These are phyloP conservation scores for Calonectria montana DNA, from an alignment of 2,329 filamentous ascomycete species.

Conservation along the genomic window DNA sequence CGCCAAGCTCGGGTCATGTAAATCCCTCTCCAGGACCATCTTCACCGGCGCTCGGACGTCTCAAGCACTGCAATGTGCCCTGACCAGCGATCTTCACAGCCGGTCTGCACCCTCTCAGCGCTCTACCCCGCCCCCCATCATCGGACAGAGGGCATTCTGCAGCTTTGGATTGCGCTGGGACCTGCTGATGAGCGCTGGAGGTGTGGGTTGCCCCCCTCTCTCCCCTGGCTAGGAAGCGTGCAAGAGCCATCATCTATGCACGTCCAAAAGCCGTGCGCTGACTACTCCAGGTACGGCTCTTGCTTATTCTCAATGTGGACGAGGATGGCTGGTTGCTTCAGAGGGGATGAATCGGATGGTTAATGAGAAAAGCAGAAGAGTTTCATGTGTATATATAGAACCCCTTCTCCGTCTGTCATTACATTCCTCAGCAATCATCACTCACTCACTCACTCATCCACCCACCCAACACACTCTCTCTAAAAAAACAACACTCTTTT, in stretches of 20 bases:
- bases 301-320: neutral
- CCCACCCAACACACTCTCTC: neutral
- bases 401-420: neutral
- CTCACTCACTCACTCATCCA: neutral
- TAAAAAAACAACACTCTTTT: neutral
- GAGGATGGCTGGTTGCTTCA: neutral
- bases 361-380: neutral
- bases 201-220: neutral
- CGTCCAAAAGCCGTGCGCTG: neutral
- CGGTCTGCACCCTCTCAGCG: neutral
- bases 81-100: neutral
- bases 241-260: neutral
- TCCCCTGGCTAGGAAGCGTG: neutral
- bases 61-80: neutral
- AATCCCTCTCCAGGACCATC: neutral
- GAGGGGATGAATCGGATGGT: neutral
- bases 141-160: neutral
- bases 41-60: neutral
- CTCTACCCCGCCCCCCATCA: neutral
- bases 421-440: neutral
- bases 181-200: neutral
- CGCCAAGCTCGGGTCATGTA: neutral
- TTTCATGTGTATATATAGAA: neutral
- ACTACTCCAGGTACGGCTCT: neutral
- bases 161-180: neutral